Evolutionary conservation across 768 basidiomycete species (phyloP), one percentile per base, ranked within the genome.

Genomic region (Strobilomyces confusus): DNA sequence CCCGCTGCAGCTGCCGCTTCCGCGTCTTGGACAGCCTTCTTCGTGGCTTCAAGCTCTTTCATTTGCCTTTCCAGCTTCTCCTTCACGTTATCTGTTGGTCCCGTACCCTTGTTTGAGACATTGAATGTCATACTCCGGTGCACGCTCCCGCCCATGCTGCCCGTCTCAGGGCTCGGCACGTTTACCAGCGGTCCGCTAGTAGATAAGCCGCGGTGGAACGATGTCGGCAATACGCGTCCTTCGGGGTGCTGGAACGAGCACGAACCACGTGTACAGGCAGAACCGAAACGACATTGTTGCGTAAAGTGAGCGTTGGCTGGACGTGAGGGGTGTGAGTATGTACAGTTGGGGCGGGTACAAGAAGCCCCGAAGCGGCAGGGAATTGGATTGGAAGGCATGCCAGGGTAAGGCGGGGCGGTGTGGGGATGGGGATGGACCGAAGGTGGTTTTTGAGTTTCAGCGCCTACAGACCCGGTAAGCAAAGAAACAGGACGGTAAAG

Each of bases 231-330:
- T 22, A 89, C 87, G 13, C 91, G 86, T 11, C 87, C 88, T 52
- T 89, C 83, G 0, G 95, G 95, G 66, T 99, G 95, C 57, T 89
- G 83, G 78, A 87, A 99, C n/a, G 83, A 72, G 69, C 95, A 98
- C 57, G 83, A 79, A 32, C 84, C 83, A 50, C 92, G 83, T 9
- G 92, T 97, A 70, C 95, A 98, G 19, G 75, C 80, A 14, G 87
- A 75, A 20, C 92, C 95, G 61, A 91, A 98, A 49, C 87, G 82
- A 71, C 95, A 98, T 26, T 80, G 81, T 61, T 75, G 74, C 34
- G 72, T 64, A 45, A 73, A 74, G 32, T 77, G 75, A 19, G 69
- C 61, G 55, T 58, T 61, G 49, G 48, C 36, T 33, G 69, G 69
- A 47, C 79, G 78, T 42, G 74, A 61, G 14, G 89, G 83, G 65